These are phyloP conservation scores for Lathyrus tuberosus DNA, from an alignment of 306 rosid genomes.

Conservation along the genomic window DNA sequence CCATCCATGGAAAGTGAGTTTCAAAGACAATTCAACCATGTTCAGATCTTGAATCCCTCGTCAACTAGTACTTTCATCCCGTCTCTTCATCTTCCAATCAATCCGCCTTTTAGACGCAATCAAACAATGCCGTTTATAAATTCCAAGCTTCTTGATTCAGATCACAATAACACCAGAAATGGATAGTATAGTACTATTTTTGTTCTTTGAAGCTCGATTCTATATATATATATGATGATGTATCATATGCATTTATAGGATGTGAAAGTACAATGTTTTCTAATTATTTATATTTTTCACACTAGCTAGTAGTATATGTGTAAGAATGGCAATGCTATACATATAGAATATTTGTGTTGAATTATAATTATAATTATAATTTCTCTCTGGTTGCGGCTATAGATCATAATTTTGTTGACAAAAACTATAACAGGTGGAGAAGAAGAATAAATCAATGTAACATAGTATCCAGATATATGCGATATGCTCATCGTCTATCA, in stretches of 20 bases:
- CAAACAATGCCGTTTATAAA: constrained; percentile 33
- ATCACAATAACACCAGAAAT: constrained; percentile 17
- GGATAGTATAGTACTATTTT: constrained; percentile 9
- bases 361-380: constrained; percentile 11
- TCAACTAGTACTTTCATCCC: constrained; percentile 19
- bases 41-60: constrained; percentile 56
- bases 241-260: background rate
- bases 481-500: background rate
- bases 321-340: constrained; percentile 46
- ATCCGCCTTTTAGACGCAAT: constrained; percentile 49
- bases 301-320: too few relatives aligned
- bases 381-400: background rate
- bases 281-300: background rate
- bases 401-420: constrained; percentile 18
- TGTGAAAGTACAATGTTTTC: constrained; percentile 27
- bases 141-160: constrained; percentile 54
- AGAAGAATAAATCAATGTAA: too few relatives aligned
- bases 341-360: constrained; percentile 37
- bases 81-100: constrained; percentile 15
- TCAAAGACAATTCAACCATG: constrained; percentile 48
- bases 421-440: background rate
- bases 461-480: background rate
- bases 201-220: background rate
- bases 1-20: constrained; percentile 46
- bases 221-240: too few relatives aligned